Evolutionary conservation across 805 yeast species (phyloP).

Genomic region (Schwanniomyces sp.): DNA sequence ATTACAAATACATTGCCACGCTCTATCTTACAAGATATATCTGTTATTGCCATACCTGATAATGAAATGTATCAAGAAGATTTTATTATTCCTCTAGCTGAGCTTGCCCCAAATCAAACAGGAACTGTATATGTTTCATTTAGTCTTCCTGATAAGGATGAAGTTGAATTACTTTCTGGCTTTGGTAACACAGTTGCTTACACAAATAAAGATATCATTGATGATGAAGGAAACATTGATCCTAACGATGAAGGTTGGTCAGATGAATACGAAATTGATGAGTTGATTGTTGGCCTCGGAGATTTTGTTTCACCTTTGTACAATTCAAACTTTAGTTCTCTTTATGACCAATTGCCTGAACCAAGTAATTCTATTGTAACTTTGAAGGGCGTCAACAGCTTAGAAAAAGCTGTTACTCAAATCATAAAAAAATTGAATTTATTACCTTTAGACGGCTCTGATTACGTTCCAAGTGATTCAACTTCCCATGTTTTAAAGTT

Average conservation of each 20-base stretch:
- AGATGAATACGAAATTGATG: slow-evolving; percentile 91
- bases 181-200: slow-evolving; percentile 71
- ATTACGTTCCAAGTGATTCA: slow-evolving; percentile 57
- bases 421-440: slow-evolving; percentile 49
- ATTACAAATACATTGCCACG: slow-evolving; percentile 83
- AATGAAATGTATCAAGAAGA: slow-evolving; percentile 61
- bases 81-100: slow-evolving; percentile 71
- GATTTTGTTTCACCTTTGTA: slow-evolving; percentile 80
- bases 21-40: slow-evolving; percentile 72
- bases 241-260: slow-evolving; percentile 80
- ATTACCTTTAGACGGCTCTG: slow-evolving; percentile 72
- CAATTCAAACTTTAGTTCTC: slow-evolving; percentile 69
- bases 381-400: slow-evolving; percentile 43
- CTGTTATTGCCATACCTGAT: slow-evolving; percentile 67
- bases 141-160: slow-evolving; percentile 53
- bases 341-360: slow-evolving; percentile 69
- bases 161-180: slow-evolving; percentile 39
- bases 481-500: slow-evolving; percentile 74
- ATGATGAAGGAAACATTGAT: slow-evolving; percentile 63
- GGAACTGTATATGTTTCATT: slow-evolving; percentile 82
- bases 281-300: slow-evolving; percentile 70
- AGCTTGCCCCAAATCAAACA: slow-evolving; percentile 65
- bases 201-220: slow-evolving; percentile 76
- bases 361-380: slow-evolving; percentile 68
- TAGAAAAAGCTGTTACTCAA: slow-evolving; percentile 47